Conservation (phyloP, 2,329 filamentous ascomycete genomes). For the Gnomoniopsis smithogilvyi region DNA sequence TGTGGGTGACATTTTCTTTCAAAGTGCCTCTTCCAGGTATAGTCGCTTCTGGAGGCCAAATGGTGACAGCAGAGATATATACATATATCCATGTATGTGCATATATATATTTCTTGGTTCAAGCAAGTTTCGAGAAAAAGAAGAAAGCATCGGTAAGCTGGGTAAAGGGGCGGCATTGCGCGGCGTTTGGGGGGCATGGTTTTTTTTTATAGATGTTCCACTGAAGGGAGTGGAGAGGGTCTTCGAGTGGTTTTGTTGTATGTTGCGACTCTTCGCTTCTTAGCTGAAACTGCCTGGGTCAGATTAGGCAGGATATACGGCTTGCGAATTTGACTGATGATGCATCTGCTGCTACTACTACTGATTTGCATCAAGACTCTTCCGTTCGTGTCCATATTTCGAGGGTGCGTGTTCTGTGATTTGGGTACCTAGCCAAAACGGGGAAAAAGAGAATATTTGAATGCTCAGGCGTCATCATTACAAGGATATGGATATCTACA, state of each 20-base stretch:
- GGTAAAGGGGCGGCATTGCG: slow-evolving; percentile 8
- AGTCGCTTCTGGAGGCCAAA: too few species aligned
- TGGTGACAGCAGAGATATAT: not conserved
- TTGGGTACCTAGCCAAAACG: not conserved
- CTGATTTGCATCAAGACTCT: too few species aligned
- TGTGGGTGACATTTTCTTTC: too few species aligned
- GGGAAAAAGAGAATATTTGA: not conserved
- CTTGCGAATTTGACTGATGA: too few species aligned
- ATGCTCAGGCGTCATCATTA: not conserved
- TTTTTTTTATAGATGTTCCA: not conserved
- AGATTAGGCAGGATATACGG: too few species aligned
- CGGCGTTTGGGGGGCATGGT: slow-evolving; percentile 8
- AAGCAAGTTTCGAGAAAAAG: not conserved
- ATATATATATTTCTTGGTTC: not conserved
- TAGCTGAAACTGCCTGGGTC: too few species aligned
- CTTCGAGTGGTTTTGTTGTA: not conserved
- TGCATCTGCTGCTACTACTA: too few species aligned
- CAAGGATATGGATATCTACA: slow-evolving; percentile 1
- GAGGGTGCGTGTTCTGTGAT: not conserved
- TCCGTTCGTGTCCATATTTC: too few species aligned
- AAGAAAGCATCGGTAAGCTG: not conserved
- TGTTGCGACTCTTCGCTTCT: not conserved
- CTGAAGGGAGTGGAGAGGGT: not conserved
- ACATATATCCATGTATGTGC: not conserved
- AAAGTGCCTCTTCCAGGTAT: too few species aligned